Evolutionary conservation across 1,139 yeast genomes (phyloP).

Genomic region (Protomyces macrosporus): DNA sequence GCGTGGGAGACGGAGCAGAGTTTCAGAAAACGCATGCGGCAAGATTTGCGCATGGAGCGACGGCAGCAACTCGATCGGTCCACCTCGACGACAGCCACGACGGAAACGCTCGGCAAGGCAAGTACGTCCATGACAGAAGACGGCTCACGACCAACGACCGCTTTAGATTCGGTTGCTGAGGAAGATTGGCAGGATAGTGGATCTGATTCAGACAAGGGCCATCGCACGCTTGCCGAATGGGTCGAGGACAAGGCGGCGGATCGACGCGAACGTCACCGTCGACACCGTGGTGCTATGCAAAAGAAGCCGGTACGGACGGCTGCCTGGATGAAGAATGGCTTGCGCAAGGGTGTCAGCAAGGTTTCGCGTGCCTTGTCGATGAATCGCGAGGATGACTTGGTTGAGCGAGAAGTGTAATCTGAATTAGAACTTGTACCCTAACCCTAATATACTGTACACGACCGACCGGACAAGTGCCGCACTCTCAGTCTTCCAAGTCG

Average conservation of each 20-base stretch:
- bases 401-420: constrained; percentile 14
- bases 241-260: constrained; percentile 11
- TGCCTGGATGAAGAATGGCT: constrained; percentile 18
- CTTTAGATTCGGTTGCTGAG: not conserved
- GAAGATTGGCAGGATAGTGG: constrained; percentile 4
- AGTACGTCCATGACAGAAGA: not conserved
- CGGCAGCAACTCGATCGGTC: not conserved
- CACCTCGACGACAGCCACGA: not conserved
- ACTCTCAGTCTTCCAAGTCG: not conserved
- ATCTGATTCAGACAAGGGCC: not conserved
- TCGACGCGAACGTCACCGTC: constrained; percentile 16
- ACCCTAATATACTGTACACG: not conserved
- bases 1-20: constrained; percentile 21
- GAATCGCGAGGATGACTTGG: constrained; percentile 19
- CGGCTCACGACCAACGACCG: not conserved
- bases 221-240: constrained; percentile 13
- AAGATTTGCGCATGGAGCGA: constrained; percentile 13
- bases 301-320: constrained; percentile 20
- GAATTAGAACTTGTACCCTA: not conserved
- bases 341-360: constrained; percentile 9
- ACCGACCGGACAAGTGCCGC: not conserved
- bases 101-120: not conserved
- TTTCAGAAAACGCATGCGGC: constrained; percentile 2
- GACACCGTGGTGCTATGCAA: constrained; percentile 25
- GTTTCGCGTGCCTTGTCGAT: constrained; percentile 11